Base-by-base conservation (phyloP, 2,329 filamentous ascomycete species). In the Alternaria rosae region DNA sequence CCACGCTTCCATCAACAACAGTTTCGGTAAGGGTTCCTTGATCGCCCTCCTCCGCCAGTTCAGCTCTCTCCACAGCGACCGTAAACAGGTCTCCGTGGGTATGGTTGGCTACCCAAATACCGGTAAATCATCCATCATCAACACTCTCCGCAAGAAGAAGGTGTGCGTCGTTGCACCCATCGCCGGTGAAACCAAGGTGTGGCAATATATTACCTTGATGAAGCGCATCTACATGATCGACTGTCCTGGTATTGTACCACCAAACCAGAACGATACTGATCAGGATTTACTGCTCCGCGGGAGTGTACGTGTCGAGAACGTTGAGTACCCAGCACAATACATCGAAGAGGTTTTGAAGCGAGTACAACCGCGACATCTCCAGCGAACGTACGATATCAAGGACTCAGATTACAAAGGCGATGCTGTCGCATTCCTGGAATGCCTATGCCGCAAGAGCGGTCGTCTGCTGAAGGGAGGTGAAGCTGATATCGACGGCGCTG, bases 141-240 rank as follows among this genome's bases (percentile, higher is more conserved):
- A 99, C 82, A 97, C 94, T 0, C 83, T 99, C 3, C 88, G 93
- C 47, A 94, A 93, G 79, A 98, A 97, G 84, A 94, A 95, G 78
- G 94, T 97, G 42, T 94, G 94, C 82, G 95, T 86, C 15, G 93
- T 97, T 4, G 95, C 95, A 7, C 95, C 94, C 6, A 97, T 98
- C 65, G 94, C 95, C 7, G 95, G 94, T 13, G 94, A 97, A 83
- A 98, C 94, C 32, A 98, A 97, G 62, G 92, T 97, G 28, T 98
- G 95, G 94, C 94, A 97, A 78, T 97, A 97, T 76, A 93, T 97
- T 69, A 97, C 93, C 3, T 81, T 98, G 62, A 97, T 97, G 92
- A 96, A 94, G 82, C 86, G 93, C 56, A 97, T 97, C 54, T 94
- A 94, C 80, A 87, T 99, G 57, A 98, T 99, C 71, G 95, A 99